These are phyloP conservation scores for Botrytis cinerea DNA, from an alignment of 2,329 filamentous ascomycete genomes.

Conservation along the genomic window DNA sequence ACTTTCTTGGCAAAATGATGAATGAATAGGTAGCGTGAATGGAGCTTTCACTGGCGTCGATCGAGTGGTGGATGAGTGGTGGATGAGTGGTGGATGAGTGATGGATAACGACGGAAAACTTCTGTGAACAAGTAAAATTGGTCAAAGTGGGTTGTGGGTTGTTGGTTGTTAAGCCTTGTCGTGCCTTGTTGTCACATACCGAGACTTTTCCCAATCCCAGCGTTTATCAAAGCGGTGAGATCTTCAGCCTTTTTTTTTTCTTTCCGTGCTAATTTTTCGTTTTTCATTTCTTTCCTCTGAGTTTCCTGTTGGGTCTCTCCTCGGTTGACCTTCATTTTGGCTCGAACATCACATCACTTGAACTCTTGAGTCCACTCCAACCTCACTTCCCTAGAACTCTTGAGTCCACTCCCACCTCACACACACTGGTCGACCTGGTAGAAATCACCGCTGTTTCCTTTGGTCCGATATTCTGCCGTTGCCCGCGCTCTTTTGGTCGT, in stretches of 20 bases:
- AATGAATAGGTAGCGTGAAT: neutral
- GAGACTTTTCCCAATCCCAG: neutral
- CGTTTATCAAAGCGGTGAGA: conserved; percentile 11
- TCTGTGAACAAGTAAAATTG: neutral
- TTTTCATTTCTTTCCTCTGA: neutral
- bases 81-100: too few species aligned
- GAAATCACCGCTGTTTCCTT: neutral
- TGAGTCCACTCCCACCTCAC: too few species aligned
- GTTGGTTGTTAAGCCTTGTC: too few species aligned
- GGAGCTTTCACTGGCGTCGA: neutral
- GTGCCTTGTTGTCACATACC: conserved; percentile 1
- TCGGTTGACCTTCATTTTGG: too few species aligned
- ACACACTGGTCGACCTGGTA: too few species aligned
- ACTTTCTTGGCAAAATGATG: neutral
- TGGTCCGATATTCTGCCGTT: neutral
- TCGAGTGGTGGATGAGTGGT: neutral
- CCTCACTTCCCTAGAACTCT: too few species aligned
- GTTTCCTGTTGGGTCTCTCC: neutral
- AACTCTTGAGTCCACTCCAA: too few species aligned
- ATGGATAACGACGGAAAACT: neutral
- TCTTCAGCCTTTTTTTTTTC: neutral
- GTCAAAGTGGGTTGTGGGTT: too few species aligned
- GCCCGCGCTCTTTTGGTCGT: neutral
- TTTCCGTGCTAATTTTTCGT: too few species aligned
- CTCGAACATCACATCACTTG: too few species aligned